Evolutionary conservation across 2,329 filamentous ascomycete genomes (phyloP).

Genomic region (Grosmannia penicillata): DNA sequence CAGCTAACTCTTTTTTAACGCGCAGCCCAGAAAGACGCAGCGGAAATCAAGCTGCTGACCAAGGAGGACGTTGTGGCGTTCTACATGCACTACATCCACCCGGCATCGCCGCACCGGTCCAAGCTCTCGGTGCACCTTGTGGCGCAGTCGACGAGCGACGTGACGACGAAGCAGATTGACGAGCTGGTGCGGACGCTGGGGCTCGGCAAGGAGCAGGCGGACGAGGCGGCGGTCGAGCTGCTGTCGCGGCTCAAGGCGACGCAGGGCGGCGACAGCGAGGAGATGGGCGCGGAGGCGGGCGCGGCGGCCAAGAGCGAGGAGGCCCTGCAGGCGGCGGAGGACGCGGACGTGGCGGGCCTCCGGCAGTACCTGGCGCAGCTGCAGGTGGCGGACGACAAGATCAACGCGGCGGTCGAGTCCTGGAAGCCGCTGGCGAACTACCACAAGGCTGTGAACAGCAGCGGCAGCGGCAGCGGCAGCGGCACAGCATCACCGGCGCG

Average conservation of each 20-base stretch:
- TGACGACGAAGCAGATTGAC: constrained; percentile 24
- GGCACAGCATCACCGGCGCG: too few relatives aligned
- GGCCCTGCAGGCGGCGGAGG: constrained; percentile 23
- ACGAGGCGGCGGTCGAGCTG: constrained; percentile 17
- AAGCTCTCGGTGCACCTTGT: constrained; percentile 75
- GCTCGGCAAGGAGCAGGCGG: constrained; percentile 17
- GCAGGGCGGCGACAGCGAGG: too few relatives aligned
- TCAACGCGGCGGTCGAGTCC: constrained; percentile 24
- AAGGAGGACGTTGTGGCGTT: constrained; percentile 72
- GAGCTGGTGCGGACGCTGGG: constrained; percentile 23
- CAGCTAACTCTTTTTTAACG: neutral
- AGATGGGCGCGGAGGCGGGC: too few relatives aligned
- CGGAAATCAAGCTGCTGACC: constrained; percentile 55
- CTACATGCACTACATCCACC: constrained; percentile 61
- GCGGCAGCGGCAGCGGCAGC: too few relatives aligned
- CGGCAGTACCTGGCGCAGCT: constrained; percentile 32
- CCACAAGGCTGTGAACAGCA: constrained; percentile 15
- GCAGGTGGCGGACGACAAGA: constrained; percentile 31
- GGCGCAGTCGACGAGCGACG: constrained; percentile 48
- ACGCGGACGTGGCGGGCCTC: constrained; percentile 34
- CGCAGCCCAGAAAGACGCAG: constrained; percentile 60
- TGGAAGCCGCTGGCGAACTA: constrained; percentile 19
- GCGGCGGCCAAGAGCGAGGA: too few relatives aligned
- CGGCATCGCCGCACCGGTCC: constrained; percentile 56
- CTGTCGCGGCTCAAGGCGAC: constrained; percentile 19